These are phyloP conservation scores for Gynostemma pentaphyllum DNA, from an alignment of 306 rosid species.

Conservation along the genomic window DNA sequence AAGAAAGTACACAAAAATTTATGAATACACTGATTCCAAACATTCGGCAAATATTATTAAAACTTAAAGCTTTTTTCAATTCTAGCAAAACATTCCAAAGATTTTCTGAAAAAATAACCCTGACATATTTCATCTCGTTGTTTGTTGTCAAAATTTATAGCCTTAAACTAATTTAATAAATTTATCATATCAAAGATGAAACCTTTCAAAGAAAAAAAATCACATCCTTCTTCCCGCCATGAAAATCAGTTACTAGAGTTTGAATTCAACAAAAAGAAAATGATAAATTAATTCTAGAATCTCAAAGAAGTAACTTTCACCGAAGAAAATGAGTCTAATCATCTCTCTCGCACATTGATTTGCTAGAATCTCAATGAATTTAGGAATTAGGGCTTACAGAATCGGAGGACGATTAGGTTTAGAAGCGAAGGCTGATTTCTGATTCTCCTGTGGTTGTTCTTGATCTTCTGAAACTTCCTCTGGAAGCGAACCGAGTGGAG, in stretches of 20 bases:
- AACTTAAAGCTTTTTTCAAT: background rate
- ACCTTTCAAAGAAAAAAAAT: background rate
- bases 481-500: conserved; percentile 54
- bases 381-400: conserved; percentile 42
- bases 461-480: conserved; percentile 36
- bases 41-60: no score
- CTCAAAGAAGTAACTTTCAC: background rate
- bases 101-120: background rate
- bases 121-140: background rate
- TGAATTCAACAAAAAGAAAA: background rate
- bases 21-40: background rate
- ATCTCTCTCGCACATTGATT: no score
- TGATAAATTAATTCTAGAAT: background rate
- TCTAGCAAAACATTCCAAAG: background rate
- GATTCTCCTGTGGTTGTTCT: conserved; percentile 12
- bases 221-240: background rate
- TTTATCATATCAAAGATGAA: background rate
- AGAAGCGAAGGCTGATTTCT: conserved; percentile 50
- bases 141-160: background rate
- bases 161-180: background rate
- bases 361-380: no score
- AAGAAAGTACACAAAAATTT: background rate
- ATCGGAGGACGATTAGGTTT: conserved; percentile 64
- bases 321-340: background rate
- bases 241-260: background rate